Evolutionary conservation across 129 eudicot genomes (phyloP), one percentile per base, ranked within the genome.

Genomic region (Artemisia tridentata): DNA sequence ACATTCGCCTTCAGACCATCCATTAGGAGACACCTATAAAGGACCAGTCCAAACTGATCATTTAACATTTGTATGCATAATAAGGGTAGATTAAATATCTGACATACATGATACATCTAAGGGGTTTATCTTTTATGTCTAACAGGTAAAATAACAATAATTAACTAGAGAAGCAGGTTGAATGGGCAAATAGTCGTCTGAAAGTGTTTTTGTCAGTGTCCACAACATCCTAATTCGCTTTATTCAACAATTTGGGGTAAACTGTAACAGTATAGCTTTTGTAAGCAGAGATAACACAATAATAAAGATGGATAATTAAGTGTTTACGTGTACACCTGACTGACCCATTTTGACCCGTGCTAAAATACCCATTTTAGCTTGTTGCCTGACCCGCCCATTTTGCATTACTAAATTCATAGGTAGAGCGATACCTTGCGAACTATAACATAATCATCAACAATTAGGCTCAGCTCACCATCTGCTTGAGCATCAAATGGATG

Each of bases 1-100:
- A 81, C 91, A 83, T 85, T 92, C 92, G 9, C 96, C 98, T 86
- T 92, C 93, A 12, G 96, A 88, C 96, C 98, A 92, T 68, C 98
- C 98, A 78, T 82, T 84, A 38, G 92, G 75, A 66, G 84, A 78
- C 64, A 83, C 96, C 98, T 92, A 48, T 76, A 46, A 31, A 21
- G 14, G 38, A 69, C 59, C 72, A 65, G 54, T 2, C 49, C 48
- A 12, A 68, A 47, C 21, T 8, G 17, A 61, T 61, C 69, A 11
- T 20, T 14, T 47, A 38, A 46, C 16, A 5, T 67, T 66, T 67
- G 69, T 64, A 4, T 56, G 50, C 53, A 20, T 49, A n/a, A n/a
- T n/a, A 52, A 49, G 34, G 17, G 45, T 47, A 53, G 46, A 65
- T 67, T 5, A 63, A 63, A 20, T 3, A 62, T 50, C 27, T 4